Conservation (phyloP, 768 basidiomycete genomes). For the Lactarius psammicola region DNA sequence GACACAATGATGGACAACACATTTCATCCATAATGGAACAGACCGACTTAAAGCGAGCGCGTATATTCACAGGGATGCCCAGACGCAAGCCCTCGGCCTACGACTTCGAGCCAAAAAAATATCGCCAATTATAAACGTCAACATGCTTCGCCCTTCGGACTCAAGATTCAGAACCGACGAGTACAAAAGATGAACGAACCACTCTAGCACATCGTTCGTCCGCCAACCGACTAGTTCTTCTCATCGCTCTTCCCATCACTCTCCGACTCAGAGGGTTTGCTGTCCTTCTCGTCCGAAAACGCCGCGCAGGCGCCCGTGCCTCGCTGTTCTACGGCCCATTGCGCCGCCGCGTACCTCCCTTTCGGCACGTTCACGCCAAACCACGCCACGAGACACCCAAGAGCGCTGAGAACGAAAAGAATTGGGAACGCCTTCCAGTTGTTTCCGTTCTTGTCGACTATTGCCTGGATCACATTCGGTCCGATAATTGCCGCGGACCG, state of each 20-base stretch:
- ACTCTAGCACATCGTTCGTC: background rate
- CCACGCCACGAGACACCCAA: conserved; percentile 72
- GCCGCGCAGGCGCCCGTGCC: background rate
- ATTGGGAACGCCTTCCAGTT: conserved; percentile 86
- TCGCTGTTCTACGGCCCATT: conserved; percentile 36
- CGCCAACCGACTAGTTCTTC: background rate
- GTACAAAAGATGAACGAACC: background rate
- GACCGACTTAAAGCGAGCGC: too few relatives aligned
- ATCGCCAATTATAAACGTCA: background rate
- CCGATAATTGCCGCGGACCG: conserved; percentile 77
- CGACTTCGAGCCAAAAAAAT: background rate
- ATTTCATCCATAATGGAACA: too few relatives aligned
- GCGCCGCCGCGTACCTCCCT: conserved; percentile 39
- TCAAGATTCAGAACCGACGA: background rate
- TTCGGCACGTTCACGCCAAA: conserved; percentile 47
- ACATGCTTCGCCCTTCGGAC: background rate
- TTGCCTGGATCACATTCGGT: conserved; percentile 80
- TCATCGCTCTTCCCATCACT: background rate
- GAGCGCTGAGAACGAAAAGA: conserved; percentile 65
- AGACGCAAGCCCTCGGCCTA: too few relatives aligned
- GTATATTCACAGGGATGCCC: too few relatives aligned
- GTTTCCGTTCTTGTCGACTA: conserved; percentile 65
- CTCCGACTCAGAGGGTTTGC: background rate
- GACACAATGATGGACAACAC: too few relatives aligned
- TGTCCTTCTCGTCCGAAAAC: background rate